These are phyloP conservation scores for Fraxinus latifolia DNA, from an alignment of 305 asterid species.

Conservation along the genomic window DNA sequence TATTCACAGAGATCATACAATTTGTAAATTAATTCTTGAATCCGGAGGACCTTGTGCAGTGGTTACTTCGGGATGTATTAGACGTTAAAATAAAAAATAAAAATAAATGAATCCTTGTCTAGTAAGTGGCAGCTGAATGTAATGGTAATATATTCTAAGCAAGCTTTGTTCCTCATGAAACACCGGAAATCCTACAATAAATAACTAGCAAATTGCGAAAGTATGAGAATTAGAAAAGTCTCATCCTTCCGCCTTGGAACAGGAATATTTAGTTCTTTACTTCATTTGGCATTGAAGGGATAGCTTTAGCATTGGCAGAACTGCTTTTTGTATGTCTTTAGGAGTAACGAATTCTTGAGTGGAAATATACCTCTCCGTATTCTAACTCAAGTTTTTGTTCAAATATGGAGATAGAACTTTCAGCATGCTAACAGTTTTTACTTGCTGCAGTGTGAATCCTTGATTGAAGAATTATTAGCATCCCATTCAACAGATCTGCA, in stretches of 20 bases:
- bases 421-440: constrained; percentile 25
- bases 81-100: not conserved
- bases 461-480: constrained; percentile 81
- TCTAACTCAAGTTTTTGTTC: constrained; percentile 14
- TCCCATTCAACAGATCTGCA: constrained; percentile 92
- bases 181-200: not conserved
- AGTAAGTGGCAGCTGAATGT: not conserved
- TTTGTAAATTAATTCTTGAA: not conserved
- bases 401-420: constrained; percentile 20
- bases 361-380: not conserved
- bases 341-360: not conserved
- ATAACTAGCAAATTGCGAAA: not conserved
- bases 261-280: not conserved
- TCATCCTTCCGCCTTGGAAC: not conserved
- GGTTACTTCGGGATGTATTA: not conserved
- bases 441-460: constrained; percentile 76
- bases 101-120: not conserved
- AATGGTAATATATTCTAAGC: not conserved
- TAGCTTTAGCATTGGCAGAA: not conserved
- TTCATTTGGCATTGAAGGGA: not conserved
- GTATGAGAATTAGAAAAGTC: not conserved
- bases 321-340: not conserved
- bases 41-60: not conserved
- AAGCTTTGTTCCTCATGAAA: not conserved
- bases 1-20: not conserved